Evolutionary conservation across 805 yeast genomes (phyloP), one percentile per base, ranked within the genome.

Genomic region (Suhomyces tanzawaensis): DNA sequence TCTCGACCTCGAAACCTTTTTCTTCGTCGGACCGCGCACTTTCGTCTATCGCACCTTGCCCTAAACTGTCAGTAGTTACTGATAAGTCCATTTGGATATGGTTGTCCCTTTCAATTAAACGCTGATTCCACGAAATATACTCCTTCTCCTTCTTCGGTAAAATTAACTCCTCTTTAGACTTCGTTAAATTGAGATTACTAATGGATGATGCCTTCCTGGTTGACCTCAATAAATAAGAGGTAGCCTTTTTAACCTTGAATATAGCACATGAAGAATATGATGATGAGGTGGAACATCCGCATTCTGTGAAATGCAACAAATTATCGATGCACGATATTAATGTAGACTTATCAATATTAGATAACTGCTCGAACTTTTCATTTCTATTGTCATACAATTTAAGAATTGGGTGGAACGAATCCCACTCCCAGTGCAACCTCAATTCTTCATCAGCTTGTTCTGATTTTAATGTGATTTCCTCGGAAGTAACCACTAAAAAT

Each of bases 401-500:
- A 37, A 67, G 63, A 26, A 88, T 84, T 2, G 97, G 95, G 55
- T 89, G 96, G 13, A 65, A 46, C 3, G 61, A 55, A 53, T 89
- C 95, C 95, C 96, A 91, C 42, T 82, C 86, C 98, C 98, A 91
- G 2, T 81, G 77, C 7, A 88, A 59, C 0, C 90, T 74, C 15
- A 91, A 60, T 53, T 90, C 97, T 27, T 80, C 76, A n/a, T 79
- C 88, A 7, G 71, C 59, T 36, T 69, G 11, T 2, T 51, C 56
- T 2, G 53, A 38, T 24, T 49, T 49, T 17, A 69, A 45, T 9
- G 29, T 66, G 19, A 90, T 75, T 2, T 76, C 76, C 33, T 67
- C 72, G 1, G 71, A 58, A 0, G 96, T 76, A 19, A 66, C 66
- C 7, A 86, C 69, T 7, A 77, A 66, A 52, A 85, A 80, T 38